Percentiles rank a stretch among this genome's conserved stretches.
Conservation (phyloP, 2,329 filamentous ascomycete species). For the Sphaerulina musiva region DNA sequence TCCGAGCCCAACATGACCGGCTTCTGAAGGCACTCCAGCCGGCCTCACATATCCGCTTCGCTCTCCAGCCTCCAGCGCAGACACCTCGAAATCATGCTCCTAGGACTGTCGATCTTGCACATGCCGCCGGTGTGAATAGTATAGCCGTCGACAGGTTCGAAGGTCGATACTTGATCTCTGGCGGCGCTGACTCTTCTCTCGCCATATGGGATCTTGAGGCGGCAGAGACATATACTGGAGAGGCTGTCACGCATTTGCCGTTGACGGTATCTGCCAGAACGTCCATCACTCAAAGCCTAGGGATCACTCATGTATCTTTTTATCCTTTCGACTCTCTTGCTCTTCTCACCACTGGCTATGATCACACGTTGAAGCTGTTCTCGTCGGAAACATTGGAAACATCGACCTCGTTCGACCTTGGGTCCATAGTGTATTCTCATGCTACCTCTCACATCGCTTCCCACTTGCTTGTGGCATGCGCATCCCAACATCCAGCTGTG, state of each 20-base stretch:
- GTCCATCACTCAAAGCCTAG: slow-evolving; percentile 54
- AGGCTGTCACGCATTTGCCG: slow-evolving; percentile 11
- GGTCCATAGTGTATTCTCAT: slow-evolving; percentile 67
- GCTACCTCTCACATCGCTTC: slow-evolving; percentile 66
- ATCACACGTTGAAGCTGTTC: slow-evolving; percentile 70
- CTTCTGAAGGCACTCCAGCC: slow-evolving; percentile 64
- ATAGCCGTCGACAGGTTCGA: slow-evolving; percentile 77
- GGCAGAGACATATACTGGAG: slow-evolving; percentile 24
- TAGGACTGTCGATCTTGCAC: slow-evolving; percentile 33
- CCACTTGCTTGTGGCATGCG: slow-evolving; percentile 76
- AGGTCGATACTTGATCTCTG: slow-evolving; percentile 71
- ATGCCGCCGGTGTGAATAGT: slow-evolving; percentile 71
- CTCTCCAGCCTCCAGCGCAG: slow-evolving; percentile 49
- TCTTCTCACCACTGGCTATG: slow-evolving; percentile 71
- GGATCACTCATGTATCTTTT: slow-evolving; percentile 69
- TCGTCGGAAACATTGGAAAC: slow-evolving; percentile 55
- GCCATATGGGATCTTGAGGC: slow-evolving; percentile 81
- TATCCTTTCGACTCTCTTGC: slow-evolving; percentile 71
- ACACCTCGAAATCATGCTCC: slow-evolving; percentile 9
- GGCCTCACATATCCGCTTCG: slow-evolving; percentile 62
- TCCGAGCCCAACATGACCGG: slow-evolving; percentile 57
- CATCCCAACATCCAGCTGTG: slow-evolving; percentile 76
- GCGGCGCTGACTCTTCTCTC: slow-evolving; percentile 76
- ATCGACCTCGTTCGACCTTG: slow-evolving; percentile 62
- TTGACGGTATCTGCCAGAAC: slow-evolving; percentile 26